Percentiles rank a stretch among this genome's conserved stretches.
Conservation (phyloP, 495 filamentous ascomycete genomes). For the Penicillium desertorum region DNA sequence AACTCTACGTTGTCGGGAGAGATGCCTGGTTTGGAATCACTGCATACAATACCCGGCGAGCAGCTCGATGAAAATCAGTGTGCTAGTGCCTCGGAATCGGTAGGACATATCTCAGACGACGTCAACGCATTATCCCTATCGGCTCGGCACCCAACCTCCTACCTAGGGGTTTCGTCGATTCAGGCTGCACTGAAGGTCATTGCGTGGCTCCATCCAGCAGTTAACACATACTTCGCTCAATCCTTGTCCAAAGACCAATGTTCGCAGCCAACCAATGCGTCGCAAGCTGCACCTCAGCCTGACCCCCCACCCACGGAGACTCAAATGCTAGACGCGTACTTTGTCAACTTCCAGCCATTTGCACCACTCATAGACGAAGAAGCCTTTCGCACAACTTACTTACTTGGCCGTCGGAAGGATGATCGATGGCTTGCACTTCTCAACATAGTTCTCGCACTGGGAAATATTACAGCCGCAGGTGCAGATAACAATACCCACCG, state of each 20-base stretch:
- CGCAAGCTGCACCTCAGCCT: slow-evolving; percentile 1
- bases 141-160: slow-evolving; percentile 53
- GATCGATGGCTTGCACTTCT: slow-evolving; percentile 66
- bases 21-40: slow-evolving; percentile 18
- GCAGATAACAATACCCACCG: slow-evolving; percentile 67
- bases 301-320: slow-evolving; percentile 12
- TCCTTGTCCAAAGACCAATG: slow-evolving; percentile 3
- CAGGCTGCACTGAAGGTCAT: slow-evolving; percentile 48
- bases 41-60: slow-evolving; percentile 24
- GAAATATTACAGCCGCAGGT: slow-evolving; percentile 65
- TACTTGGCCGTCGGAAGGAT: slow-evolving; percentile 58
- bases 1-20: slow-evolving; percentile 16
- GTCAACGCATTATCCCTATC: slow-evolving; percentile 67
- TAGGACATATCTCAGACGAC: slow-evolving; percentile 52
- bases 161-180: slow-evolving; percentile 66
- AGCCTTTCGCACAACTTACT: slow-evolving; percentile 53
- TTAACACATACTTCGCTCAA: slow-evolving; percentile 38
- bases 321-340: slow-evolving; percentile 66
- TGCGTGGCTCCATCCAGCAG: slow-evolving; percentile 46
- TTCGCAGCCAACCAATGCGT: not conserved
- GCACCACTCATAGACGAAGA: slow-evolving; percentile 70
- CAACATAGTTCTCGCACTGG: slow-evolving; percentile 74
- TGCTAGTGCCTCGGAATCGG: slow-evolving; percentile 10
- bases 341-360: slow-evolving; percentile 64
- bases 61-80: slow-evolving; percentile 7